Base-by-base conservation (phyloP, 2,329 filamentous ascomycete genomes). In the Paramyrothecium roridum region DNA sequence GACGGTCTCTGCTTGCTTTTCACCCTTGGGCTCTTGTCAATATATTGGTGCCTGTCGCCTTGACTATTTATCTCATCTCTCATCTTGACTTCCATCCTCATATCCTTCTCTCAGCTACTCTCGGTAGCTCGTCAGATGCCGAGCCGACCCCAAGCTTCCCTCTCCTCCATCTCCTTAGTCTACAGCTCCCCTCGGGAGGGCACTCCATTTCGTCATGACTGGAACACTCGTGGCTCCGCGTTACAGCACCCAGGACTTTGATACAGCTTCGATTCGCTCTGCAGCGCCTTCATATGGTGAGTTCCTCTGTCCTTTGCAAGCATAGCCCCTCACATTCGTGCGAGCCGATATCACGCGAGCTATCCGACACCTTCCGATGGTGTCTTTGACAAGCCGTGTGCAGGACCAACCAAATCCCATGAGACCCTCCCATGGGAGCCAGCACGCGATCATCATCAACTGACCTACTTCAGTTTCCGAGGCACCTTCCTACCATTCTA, bases 251-350 rank as follows among this genome's bases (percentile, higher is more conserved):
- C 80, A 84, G 57, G 86, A 89, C 67, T 84, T 87, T 56, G 86
- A 89, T 63, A 87, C 86, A 21, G 80, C 82, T 8, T 89, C 87
- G 11, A 81, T 89, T 58, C 83, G 77, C 61, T 89, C 86, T 19
- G 80, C 80, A 8, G 85, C 86, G n/a, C 86, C 86, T 45, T 89
- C 86, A 11, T 89, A 89, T 68, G 76, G 82, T 85, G 63, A 77
- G 81, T 74, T 16, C 37, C 40, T 21, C 46, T 50, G 52, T 48
- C 47, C 54, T 46, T n/a, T 45, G 51, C 46, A 30, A 34, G 45
- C 46, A 34, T 26, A 34, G 37, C 48, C 53, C 43, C 37, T 43
- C 37, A 17, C 37, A 17, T 16, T 43, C n/a, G 13, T 43, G 37
- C 37, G n/a, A 16, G 13, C 12, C 16, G n/a, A n/a, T 16, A 13